These are phyloP conservation scores for Erysimum cheiranthoides DNA, from an alignment of 345 rosid species.

Conservation along the genomic window DNA sequence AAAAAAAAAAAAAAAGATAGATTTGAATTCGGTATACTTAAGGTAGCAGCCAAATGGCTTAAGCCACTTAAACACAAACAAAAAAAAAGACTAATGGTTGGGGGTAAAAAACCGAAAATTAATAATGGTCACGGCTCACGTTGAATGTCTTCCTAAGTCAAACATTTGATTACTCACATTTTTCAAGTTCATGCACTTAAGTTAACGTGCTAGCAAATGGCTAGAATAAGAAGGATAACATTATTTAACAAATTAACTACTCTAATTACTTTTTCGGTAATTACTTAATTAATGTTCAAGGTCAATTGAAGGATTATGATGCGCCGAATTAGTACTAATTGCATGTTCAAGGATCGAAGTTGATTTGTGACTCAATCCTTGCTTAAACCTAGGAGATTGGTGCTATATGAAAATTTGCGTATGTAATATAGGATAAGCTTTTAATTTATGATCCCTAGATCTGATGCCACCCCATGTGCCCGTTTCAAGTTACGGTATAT, in stretches of 20 bases:
- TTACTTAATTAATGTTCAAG: constrained; percentile 1
- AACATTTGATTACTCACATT: constrained; percentile 32
- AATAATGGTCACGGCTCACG: background rate
- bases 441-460: constrained; percentile 14
- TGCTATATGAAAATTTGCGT: background rate
- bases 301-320: constrained; percentile 28
- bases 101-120: background rate
- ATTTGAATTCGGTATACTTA: background rate
- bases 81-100: too few species aligned
- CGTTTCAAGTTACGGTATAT: constrained; percentile 4
- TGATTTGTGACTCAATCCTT: constrained; percentile 32
- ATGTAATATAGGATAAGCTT: constrained; percentile 19
- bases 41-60: constrained; percentile 6
- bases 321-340: constrained; percentile 29
- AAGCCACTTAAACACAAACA: too few species aligned
- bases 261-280: constrained; percentile 1
- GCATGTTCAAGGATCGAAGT: constrained; percentile 33
- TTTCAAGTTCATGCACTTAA: constrained; percentile 44
- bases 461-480: background rate
- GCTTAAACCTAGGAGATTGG: constrained; percentile 13
- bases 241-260: background rate
- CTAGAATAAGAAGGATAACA: background rate
- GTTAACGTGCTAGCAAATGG: constrained; percentile 17
- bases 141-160: constrained; percentile 30
- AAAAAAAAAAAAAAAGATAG: too few species aligned